phyloP scores from a whole-genome alignment of 2,329 filamentous ascomycete genomes.

The Penicillium sp. region DNA sequence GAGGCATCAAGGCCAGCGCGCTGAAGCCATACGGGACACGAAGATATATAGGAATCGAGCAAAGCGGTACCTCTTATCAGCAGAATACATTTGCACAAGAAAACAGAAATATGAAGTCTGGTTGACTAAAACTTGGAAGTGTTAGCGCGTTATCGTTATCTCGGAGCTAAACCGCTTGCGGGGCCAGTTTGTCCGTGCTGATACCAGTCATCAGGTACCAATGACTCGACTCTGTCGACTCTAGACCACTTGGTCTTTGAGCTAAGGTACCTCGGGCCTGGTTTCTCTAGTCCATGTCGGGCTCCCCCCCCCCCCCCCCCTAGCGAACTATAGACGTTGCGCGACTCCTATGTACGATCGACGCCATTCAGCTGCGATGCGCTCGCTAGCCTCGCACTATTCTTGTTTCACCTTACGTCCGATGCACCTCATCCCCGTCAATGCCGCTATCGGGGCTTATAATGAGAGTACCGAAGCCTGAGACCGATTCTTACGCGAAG shows the following conservation, averaged over 20 bases:
- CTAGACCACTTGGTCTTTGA: neutral
- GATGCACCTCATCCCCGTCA: neutral
- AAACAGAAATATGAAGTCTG: constrained; percentile 4
- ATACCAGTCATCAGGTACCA: neutral
- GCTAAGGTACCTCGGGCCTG: neutral
- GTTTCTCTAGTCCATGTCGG: neutral
- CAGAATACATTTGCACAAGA: neutral
- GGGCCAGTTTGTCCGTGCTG: neutral
- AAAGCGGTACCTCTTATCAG: constrained; percentile 2
- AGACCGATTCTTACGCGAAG: neutral
- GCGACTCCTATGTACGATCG: neutral
- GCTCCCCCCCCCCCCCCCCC: no score
- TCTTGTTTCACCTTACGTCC: neutral
- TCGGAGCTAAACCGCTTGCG: constrained; percentile 8
- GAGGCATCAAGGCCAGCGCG: neutral
- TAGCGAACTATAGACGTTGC: neutral
- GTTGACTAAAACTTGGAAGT: constrained; percentile 3
- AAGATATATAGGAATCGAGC: neutral
- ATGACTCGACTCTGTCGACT: neutral
- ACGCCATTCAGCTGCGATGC: neutral
- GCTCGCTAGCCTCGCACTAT: neutral
- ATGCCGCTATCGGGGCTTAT: neutral
- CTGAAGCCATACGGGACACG: neutral
- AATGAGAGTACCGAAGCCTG: neutral
- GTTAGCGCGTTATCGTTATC: neutral